These are phyloP conservation scores for Circinella minor DNA, from an alignment of 371 early-diverging fungal genomes.

Conservation along the genomic window DNA sequence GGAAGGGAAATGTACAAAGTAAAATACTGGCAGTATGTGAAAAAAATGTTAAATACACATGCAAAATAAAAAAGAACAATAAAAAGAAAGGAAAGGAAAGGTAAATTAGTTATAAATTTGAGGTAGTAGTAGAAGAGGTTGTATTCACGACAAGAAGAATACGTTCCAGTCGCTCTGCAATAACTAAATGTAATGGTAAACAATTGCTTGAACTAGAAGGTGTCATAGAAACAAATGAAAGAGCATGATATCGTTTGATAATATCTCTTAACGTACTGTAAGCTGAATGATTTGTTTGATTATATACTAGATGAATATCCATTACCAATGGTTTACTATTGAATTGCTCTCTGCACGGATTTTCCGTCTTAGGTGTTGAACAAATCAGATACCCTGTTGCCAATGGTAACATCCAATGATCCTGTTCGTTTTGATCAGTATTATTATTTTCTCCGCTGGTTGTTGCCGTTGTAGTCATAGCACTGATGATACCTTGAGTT, in stretches of 20 bases:
- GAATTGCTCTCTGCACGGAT: constrained; percentile 35
- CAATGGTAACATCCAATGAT: constrained; percentile 61
- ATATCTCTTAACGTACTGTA: constrained; percentile 56
- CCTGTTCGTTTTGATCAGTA: background rate
- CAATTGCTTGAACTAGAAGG: constrained; percentile 55
- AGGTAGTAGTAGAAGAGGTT: no score
- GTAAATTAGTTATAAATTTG: no score
- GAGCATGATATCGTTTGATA: constrained; percentile 61
- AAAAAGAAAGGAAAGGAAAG: background rate
- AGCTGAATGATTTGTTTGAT: constrained; percentile 49
- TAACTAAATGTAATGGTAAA: constrained; percentile 56
- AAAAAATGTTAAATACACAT: no score
- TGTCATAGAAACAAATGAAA: constrained; percentile 56
- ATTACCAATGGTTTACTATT: constrained; percentile 44
- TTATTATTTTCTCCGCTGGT: background rate
- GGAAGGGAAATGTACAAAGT: no score
- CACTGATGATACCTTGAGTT: constrained; percentile 27
- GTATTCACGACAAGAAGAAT: constrained; percentile 35
- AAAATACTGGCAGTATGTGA: no score
- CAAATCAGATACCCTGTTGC: constrained; percentile 62
- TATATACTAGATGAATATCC: constrained; percentile 54
- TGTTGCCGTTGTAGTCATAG: constrained; percentile 8
- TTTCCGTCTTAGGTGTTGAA: constrained; percentile 1
- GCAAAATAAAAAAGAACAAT: no score
- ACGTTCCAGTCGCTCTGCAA: constrained; percentile 57